Conservation (phyloP, 2,329 filamentous ascomycete species). For the Xenosphaeropsis pyriputrescens region DNA sequence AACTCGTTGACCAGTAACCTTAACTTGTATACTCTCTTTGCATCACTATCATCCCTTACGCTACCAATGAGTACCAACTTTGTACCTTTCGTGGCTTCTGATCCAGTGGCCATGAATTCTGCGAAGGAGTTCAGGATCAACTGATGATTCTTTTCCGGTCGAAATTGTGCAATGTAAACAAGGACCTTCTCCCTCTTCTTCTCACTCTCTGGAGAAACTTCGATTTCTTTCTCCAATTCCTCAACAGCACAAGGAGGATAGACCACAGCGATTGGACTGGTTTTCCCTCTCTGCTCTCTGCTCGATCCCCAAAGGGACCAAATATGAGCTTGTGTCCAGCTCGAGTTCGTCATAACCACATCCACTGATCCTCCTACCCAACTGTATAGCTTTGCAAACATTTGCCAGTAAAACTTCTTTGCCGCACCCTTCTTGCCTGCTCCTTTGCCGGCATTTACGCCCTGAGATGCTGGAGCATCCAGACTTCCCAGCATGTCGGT, state of each 20-base stretch:
- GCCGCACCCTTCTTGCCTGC: slow-evolving; percentile 51
- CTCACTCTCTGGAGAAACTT: slow-evolving; percentile 56
- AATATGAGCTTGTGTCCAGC: slow-evolving; percentile 82
- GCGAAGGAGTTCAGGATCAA: slow-evolving; percentile 78
- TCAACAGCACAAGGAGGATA: slow-evolving; percentile 88
- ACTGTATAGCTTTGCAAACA: slow-evolving; percentile 73
- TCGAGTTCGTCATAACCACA: slow-evolving; percentile 94
- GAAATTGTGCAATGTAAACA: slow-evolving; percentile 93
- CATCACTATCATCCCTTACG: slow-evolving; percentile 73
- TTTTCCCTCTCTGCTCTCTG: slow-evolving; percentile 27
- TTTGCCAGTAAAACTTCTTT: slow-evolving; percentile 76
- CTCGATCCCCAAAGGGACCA: slow-evolving; percentile 60
- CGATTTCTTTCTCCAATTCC: slow-evolving; percentile 63
- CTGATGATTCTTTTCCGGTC: slow-evolving; percentile 91
- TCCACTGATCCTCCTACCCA: slow-evolving; percentile 74
- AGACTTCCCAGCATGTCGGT: slow-evolving; percentile 91
- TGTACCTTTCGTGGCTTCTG: slow-evolving; percentile 35
- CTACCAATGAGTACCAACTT: slow-evolving; percentile 78
- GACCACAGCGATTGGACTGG: slow-evolving; percentile 53
- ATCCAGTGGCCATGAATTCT: slow-evolving; percentile 47
- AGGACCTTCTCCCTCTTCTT: slow-evolving; percentile 54
- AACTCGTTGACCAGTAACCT: slow-evolving; percentile 78
- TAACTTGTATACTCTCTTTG: slow-evolving; percentile 75
- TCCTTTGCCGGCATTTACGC: slow-evolving; percentile 71
- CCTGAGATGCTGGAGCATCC: slow-evolving; percentile 39